Conservation (phyloP, 225 moss, liverwort and hornwort species). For the Neckera pumila region DNA sequence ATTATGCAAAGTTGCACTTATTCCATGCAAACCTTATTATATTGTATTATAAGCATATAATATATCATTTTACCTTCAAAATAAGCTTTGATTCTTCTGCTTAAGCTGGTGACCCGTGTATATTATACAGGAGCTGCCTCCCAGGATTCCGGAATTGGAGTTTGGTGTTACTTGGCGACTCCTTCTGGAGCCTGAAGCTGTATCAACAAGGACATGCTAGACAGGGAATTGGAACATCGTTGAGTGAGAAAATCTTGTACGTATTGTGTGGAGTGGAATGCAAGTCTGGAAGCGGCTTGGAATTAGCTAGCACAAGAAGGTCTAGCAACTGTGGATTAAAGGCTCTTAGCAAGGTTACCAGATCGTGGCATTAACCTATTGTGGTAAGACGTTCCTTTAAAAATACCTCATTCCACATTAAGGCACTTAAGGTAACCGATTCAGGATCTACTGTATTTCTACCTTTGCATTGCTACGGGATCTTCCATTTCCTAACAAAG, state of each 20-base stretch:
- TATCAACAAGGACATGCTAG: background rate
- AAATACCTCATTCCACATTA: conserved; percentile 2
- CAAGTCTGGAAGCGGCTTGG: background rate
- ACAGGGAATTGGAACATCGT: background rate
- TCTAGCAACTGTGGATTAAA: background rate
- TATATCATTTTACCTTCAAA: background rate
- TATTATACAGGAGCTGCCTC: background rate
- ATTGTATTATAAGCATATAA: background rate
- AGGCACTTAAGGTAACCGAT: conserved; percentile 14
- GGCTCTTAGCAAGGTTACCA: background rate
- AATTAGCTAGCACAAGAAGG: conserved; percentile 1
- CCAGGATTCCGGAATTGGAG: conserved; percentile 1
- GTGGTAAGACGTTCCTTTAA: conserved; percentile 16
- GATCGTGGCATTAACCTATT: background rate
- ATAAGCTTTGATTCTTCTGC: background rate
- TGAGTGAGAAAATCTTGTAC: background rate
- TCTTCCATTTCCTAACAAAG: background rate
- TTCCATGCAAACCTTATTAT: background rate
- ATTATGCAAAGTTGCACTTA: background rate
- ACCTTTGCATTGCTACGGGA: background rate
- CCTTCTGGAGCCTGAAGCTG: background rate
- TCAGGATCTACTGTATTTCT: conserved; percentile 11
- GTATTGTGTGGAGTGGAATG: conserved; percentile 4
- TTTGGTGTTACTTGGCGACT: conserved; percentile 1
- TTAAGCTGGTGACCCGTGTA: background rate